Evolutionary conservation across 2,329 filamentous ascomycete genomes (phyloP).

Genomic region (Ophiostoma sp.): DNA sequence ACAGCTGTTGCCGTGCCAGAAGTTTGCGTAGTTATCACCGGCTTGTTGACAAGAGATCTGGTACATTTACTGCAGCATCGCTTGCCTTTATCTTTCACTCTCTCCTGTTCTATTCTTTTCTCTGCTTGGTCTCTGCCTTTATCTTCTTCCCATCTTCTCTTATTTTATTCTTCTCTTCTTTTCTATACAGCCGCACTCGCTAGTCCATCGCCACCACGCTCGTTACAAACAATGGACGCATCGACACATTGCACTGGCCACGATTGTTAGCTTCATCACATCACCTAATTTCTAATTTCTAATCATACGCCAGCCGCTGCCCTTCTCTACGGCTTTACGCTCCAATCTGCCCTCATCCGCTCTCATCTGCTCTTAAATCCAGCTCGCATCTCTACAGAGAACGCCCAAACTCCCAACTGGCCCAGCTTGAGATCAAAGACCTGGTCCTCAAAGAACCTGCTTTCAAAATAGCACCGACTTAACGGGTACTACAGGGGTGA

Average conservation of each 20-base stretch:
- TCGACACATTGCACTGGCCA: slow-evolving; percentile 1
- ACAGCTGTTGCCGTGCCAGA: slow-evolving; percentile 9
- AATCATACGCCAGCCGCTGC: neutral
- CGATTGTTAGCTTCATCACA: neutral
- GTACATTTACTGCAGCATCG: neutral
- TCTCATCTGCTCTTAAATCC: neutral
- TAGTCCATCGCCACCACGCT: neutral
- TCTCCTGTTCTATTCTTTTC: neutral
- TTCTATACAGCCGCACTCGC: neutral
- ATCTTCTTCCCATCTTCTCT: neutral
- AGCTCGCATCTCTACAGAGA: neutral
- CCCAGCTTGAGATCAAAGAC: neutral
- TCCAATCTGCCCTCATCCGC: neutral
- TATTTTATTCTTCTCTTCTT: neutral
- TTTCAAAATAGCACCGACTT: slow-evolving; percentile 1
- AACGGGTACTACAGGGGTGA: neutral
- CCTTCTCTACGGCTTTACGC: neutral
- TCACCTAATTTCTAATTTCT: neutral
- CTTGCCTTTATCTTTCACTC: neutral
- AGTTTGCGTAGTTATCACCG: neutral
- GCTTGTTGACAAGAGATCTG: neutral
- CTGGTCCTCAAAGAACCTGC: neutral
- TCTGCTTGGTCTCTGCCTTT: neutral
- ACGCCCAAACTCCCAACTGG: neutral
- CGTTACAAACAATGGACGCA: slow-evolving; percentile 7